Evolutionary conservation across 2,329 filamentous ascomycete species (phyloP), one percentile per base, ranked within the genome.

Genomic region (Metarhizium brunneum): DNA sequence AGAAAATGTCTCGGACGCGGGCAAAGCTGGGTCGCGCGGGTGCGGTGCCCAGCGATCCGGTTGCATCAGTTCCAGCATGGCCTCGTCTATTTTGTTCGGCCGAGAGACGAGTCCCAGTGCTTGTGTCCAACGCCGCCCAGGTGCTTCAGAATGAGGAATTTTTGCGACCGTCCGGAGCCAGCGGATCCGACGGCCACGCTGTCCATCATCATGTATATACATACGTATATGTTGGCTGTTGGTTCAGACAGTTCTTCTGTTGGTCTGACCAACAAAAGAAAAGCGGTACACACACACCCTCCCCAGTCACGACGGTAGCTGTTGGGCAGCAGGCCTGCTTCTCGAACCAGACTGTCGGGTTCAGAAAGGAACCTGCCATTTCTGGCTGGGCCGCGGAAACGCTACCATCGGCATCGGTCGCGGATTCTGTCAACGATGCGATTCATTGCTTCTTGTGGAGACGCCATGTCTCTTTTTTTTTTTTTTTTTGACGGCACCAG

Each of bases 301-400:
- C 52, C 52, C 14, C 36, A 50, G 25, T 29, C 14, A 48, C 29
- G 35, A 29, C 55, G 29, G 51, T 50, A 29, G 52, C 47, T 43
- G 38, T 42, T 13, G 43, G 40, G 43, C 36, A 30, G 18, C 30
- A 51, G 47, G 6, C 47, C 36, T 54, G 53, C 36, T 45, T 52
- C 47, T 18, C 29, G 52, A 55, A 48, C 57, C 57, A 58, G 54
- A 58, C 52, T 54, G 54, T 56, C 57, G 57, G 57, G 57, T 47
- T 36, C 43, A 45, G 49, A 35, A 40, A 50, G 53, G 50, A 53
- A 55, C 56, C 50, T 53, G 52, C 53, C 53, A 29, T 50, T 43
- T 40, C 13, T 40, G 35, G 8, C 35, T 36, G 7, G 35, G 25
- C 25, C 25, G 25, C 25, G 25, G 25, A 25, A 25, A 25, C 4